Conservation (phyloP, 148 eudicot species). For the Rhododendron ovatum region DNA sequence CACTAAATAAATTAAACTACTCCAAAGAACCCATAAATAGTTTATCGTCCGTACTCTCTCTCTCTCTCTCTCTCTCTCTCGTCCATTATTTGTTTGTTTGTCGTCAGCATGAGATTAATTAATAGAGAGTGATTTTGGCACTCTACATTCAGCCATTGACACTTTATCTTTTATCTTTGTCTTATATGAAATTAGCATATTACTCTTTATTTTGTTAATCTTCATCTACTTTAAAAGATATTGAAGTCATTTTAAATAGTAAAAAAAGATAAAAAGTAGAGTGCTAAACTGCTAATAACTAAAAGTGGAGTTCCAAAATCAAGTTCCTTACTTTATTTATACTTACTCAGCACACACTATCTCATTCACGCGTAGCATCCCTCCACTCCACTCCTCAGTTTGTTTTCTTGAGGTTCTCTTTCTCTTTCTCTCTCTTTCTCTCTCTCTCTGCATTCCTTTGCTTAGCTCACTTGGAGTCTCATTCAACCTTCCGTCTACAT, state of each 20-base stretch:
- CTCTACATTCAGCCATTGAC: too few species aligned
- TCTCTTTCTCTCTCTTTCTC: neutral
- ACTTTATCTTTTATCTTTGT: too few species aligned
- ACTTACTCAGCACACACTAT: conserved; percentile 35
- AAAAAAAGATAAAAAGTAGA: too few species aligned
- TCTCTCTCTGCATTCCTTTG: neutral
- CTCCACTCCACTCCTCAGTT: conserved; percentile 12
- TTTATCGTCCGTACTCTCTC: neutral
- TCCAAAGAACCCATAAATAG: neutral
- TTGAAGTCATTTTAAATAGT: too few species aligned
- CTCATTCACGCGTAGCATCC: conserved; percentile 28
- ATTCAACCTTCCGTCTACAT: conserved; percentile 8
- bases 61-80: neutral
- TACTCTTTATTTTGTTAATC: too few species aligned
- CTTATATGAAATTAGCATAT: too few species aligned
- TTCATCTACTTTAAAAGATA: too few species aligned
- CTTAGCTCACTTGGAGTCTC: neutral
- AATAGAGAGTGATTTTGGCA: too few species aligned
- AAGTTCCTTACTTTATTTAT: conserved; percentile 1
- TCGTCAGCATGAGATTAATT: neutral
- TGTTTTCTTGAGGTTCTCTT: neutral
- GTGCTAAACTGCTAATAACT: too few species aligned
- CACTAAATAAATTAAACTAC: neutral
- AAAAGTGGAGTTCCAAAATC: too few species aligned
- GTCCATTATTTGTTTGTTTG: conserved; percentile 13